Evolutionary conservation across 257 asterid genomes (phyloP).

Genomic region (Avicennia marina): DNA sequence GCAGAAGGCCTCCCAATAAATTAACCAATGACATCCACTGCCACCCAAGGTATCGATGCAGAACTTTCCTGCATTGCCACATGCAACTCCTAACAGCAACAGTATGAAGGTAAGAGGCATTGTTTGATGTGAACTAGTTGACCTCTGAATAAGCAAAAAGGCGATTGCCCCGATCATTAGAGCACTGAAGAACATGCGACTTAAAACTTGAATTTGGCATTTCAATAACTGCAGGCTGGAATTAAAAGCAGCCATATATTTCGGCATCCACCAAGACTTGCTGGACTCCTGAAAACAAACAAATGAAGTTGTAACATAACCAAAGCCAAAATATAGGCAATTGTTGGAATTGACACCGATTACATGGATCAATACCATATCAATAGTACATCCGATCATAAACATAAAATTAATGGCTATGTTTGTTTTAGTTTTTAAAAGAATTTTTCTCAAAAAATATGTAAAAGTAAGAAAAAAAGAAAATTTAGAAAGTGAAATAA

Average conservation of each 20-base stretch:
- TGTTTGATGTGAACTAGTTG: constrained; percentile 54
- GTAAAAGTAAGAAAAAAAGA: too few relatives aligned
- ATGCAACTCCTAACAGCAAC: constrained; percentile 37
- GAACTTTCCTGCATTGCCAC: constrained; percentile 71
- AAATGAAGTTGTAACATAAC: too few relatives aligned
- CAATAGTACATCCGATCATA: too few relatives aligned
- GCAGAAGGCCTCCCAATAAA: constrained; percentile 60
- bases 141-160: too few relatives aligned
- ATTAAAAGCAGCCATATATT: constrained; percentile 50
- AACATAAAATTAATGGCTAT: too few relatives aligned
- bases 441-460: too few relatives aligned
- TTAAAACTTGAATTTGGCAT: constrained; percentile 69
- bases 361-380: too few relatives aligned
- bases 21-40: constrained; percentile 60
- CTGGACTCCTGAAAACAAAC: constrained; percentile 45
- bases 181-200: constrained; percentile 65
- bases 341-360: too few relatives aligned
- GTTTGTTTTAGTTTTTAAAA: too few relatives aligned
- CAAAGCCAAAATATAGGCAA: too few relatives aligned
- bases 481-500: too few relatives aligned
- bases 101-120: constrained; percentile 84
- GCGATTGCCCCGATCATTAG: constrained; percentile 53
- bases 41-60: constrained; percentile 90
- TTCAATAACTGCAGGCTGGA: constrained; percentile 53
- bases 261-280: constrained; percentile 83